phyloP scores from a whole-genome alignment of 1,139 yeast species.

The Hansenula anomala region DNA sequence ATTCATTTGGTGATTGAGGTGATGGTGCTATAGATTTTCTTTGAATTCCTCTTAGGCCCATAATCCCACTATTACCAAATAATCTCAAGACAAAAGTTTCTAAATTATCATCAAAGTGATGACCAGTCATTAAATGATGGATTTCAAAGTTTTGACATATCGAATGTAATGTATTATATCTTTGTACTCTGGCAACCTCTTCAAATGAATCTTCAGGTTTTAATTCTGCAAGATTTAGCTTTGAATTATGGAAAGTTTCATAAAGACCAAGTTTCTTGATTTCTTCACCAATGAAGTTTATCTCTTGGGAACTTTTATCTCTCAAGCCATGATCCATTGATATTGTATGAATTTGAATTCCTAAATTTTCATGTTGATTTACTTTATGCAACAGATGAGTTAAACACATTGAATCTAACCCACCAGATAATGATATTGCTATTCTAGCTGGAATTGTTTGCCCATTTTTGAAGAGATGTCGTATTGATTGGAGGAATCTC shows the following conservation, averaged over 20 bases:
- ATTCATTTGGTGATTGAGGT: slow-evolving; percentile 14
- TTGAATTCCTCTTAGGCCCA: slow-evolving; percentile 48
- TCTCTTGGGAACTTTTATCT: slow-evolving; percentile 39
- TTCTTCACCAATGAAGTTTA: slow-evolving; percentile 11
- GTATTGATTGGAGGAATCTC: background rate
- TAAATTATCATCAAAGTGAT: slow-evolving; percentile 65
- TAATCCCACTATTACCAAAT: slow-evolving; percentile 47
- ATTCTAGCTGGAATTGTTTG: slow-evolving; percentile 10
- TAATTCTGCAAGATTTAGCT: background rate
- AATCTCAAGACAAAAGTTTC: slow-evolving; percentile 65
- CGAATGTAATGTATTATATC: slow-evolving; percentile 41
- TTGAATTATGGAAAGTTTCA: background rate
- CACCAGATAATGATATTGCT: slow-evolving; percentile 64
- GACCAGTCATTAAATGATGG: slow-evolving; percentile 50
- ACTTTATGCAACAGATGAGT: slow-evolving; percentile 39
- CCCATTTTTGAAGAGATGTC: slow-evolving; percentile 1
- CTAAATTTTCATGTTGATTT: slow-evolving; percentile 23
- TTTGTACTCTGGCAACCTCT: slow-evolving; percentile 47
- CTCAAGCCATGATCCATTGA: slow-evolving; percentile 60
- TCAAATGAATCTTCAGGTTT: slow-evolving; percentile 35
- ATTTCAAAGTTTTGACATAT: slow-evolving; percentile 31
- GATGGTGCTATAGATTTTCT: slow-evolving; percentile 10
- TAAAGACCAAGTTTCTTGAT: slow-evolving; percentile 12
- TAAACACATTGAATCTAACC: slow-evolving; percentile 75
- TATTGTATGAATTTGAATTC: slow-evolving; percentile 38